Conservation (phyloP, 2,329 filamentous ascomycete genomes). For the Colletotrichum zoysiae region DNA sequence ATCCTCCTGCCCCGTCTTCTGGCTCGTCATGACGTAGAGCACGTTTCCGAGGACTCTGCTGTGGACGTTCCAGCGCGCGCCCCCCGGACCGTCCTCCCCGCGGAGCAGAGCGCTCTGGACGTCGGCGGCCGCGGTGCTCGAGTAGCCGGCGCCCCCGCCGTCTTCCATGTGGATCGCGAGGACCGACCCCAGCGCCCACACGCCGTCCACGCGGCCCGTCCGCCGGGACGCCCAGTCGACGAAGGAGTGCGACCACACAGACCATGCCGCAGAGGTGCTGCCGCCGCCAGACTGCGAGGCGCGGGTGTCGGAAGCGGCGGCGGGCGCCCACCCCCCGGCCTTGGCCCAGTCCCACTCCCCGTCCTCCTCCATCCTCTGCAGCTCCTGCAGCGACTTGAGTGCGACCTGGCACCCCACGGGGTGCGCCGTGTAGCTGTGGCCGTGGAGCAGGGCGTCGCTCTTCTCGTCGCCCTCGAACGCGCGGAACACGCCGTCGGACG, state of each 20-base stretch:
- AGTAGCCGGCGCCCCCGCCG: conserved; percentile 59
- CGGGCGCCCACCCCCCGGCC: conserved; percentile 54
- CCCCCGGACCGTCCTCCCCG: background rate
- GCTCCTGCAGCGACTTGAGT: conserved; percentile 71
- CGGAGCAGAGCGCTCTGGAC: conserved; percentile 51
- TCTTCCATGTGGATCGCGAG: conserved; percentile 71
- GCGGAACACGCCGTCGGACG: conserved; percentile 79
- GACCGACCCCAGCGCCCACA: conserved; percentile 81
- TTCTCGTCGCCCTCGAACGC: conserved; percentile 80
- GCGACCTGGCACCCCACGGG: conserved; percentile 85
- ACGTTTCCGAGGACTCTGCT: conserved; percentile 69
- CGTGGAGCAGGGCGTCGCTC: conserved; percentile 82
- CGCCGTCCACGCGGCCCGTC: conserved; percentile 67
- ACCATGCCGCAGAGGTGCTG: conserved; percentile 65
- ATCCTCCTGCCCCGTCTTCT: conserved; percentile 54
- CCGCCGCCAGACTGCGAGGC: background rate
- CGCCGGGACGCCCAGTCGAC: conserved; percentile 69
- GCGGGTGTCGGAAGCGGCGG: background rate
- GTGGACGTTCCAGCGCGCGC: conserved; percentile 62
- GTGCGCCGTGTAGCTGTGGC: conserved; percentile 90
- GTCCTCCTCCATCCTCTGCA: conserved; percentile 68
- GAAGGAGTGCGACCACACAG: conserved; percentile 75
- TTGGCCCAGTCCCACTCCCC: conserved; percentile 70
- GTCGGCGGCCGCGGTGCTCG: conserved; percentile 59
- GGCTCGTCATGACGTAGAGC: conserved; percentile 69